Evolutionary conservation across 371 early-diverging fungal species (phyloP).

Genomic region (Mortierella sp.): DNA sequence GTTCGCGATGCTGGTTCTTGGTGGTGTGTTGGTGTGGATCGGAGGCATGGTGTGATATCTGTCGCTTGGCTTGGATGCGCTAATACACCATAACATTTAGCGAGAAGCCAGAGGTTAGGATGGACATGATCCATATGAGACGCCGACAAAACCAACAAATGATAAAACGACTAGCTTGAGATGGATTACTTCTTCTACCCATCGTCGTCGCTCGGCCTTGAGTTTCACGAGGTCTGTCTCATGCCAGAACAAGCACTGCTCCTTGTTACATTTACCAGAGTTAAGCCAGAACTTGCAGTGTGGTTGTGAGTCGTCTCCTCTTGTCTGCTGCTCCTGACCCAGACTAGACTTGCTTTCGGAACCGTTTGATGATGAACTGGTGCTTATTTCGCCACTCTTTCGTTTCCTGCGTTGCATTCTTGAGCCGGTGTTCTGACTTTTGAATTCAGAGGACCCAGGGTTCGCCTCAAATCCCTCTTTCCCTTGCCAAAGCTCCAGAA

Average conservation of each 20-base stretch:
- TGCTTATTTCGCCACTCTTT: slow-evolving; percentile 14
- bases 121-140: background rate
- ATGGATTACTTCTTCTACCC: slow-evolving; percentile 59
- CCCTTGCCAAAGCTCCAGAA: slow-evolving; percentile 40
- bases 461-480: slow-evolving; percentile 40
- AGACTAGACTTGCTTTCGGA: background rate
- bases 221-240: slow-evolving; percentile 49
- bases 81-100: background rate
- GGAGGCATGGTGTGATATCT: slow-evolving; percentile 57
- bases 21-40: slow-evolving; percentile 61
- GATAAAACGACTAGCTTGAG: background rate
- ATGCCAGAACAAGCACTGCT: slow-evolving; percentile 60
- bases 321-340: slow-evolving; percentile 24
- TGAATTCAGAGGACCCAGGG: slow-evolving; percentile 28
- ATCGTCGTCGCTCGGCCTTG: slow-evolving; percentile 41
- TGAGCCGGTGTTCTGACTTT: slow-evolving; percentile 5
- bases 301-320: slow-evolving; percentile 37
- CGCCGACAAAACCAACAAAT: background rate
- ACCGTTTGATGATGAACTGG: slow-evolving; percentile 12
- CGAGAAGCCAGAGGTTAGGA: background rate
- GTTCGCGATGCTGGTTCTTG: slow-evolving; percentile 64
- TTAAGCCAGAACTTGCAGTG: slow-evolving; percentile 70
- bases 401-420: slow-evolving; percentile 30
- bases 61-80: slow-evolving; percentile 53
- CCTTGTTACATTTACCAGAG: slow-evolving; percentile 58